Evolutionary conservation across 1,284 basidiomycete species (phyloP).

Genomic region (Phenoliferia sp.): DNA sequence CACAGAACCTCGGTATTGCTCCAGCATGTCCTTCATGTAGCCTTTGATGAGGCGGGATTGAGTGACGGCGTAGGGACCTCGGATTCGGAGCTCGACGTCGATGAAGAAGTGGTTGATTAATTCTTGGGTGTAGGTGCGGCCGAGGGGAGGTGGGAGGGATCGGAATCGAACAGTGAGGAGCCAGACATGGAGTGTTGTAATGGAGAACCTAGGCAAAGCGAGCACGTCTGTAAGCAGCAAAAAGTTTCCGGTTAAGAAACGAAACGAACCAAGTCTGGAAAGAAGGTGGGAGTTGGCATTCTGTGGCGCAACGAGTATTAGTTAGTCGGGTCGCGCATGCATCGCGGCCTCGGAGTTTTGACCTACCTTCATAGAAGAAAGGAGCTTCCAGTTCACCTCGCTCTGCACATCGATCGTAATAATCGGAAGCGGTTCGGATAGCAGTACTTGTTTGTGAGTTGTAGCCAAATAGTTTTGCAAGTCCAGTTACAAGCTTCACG

Average conservation of each 20-base stretch:
- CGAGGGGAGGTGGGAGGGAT: slow-evolving; percentile 65
- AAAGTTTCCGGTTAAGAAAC: no score
- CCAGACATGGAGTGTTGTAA: slow-evolving; percentile 91
- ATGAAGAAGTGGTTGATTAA: slow-evolving; percentile 94
- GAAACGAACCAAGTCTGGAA: slow-evolving; percentile 99
- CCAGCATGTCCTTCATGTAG: slow-evolving; percentile 83
- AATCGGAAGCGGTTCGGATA: slow-evolving; percentile 51
- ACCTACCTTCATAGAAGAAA: slow-evolving; percentile 45
- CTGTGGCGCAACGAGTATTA: slow-evolving; percentile 49
- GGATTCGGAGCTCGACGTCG: slow-evolving; percentile 86
- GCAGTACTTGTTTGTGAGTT: slow-evolving; percentile 49
- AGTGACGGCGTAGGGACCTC: slow-evolving; percentile 63
- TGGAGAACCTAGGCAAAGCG: no score
- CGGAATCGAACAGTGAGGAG: slow-evolving; percentile 83
- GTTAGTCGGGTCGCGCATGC: no score
- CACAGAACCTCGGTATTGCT: slow-evolving; percentile 84
- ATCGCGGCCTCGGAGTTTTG: no score
- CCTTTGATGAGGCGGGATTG: slow-evolving; percentile 73
- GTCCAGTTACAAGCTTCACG: slow-evolving; percentile 31
- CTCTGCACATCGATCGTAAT: slow-evolving; percentile 51
- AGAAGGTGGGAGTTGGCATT: slow-evolving; percentile 80
- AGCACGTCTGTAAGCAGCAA: no score
- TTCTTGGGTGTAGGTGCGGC: slow-evolving; percentile 65
- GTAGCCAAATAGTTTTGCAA: slow-evolving; percentile 52
- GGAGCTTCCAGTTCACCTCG: slow-evolving; percentile 46